Conservation (phyloP, 2,329 filamentous ascomycete species). For the Trichoderma polysporum region DNA sequence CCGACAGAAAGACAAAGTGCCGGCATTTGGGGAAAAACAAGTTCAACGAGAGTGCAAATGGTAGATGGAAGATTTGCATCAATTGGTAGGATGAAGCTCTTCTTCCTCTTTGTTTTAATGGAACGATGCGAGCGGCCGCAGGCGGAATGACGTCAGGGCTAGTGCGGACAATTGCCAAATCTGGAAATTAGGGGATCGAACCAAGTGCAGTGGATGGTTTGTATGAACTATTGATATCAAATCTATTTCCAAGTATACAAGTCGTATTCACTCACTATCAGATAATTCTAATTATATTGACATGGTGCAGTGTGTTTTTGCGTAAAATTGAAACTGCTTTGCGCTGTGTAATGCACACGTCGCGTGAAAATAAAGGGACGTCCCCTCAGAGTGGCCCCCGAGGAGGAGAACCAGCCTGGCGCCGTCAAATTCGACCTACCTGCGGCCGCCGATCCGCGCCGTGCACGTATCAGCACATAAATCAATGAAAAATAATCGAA, state of each 20-base stretch:
- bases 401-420: neutral
- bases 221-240: too few species aligned
- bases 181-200: slow-evolving; percentile 5
- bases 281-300: neutral
- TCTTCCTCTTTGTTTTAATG: neutral
- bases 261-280: too few species aligned
- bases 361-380: neutral
- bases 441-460: neutral
- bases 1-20: neutral
- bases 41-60: neutral
- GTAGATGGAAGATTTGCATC: neutral
- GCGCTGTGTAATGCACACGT: neutral
- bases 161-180: slow-evolving; percentile 9
- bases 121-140: neutral
- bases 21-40: neutral
- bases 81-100: neutral
- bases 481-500: neutral
- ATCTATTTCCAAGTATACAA: too few species aligned
- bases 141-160: slow-evolving; percentile 19
- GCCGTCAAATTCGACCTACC: slow-evolving; percentile 14
- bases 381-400: neutral
- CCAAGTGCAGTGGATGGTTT: too few species aligned
- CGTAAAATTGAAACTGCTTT: neutral
- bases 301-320: neutral
- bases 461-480: slow-evolving; percentile 19